Percentiles rank a stretch among this genome's conserved stretches.
Evolutionary conservation across 148 eudicot species (phyloP).

Genomic region (Simmondsia chinensis): DNA sequence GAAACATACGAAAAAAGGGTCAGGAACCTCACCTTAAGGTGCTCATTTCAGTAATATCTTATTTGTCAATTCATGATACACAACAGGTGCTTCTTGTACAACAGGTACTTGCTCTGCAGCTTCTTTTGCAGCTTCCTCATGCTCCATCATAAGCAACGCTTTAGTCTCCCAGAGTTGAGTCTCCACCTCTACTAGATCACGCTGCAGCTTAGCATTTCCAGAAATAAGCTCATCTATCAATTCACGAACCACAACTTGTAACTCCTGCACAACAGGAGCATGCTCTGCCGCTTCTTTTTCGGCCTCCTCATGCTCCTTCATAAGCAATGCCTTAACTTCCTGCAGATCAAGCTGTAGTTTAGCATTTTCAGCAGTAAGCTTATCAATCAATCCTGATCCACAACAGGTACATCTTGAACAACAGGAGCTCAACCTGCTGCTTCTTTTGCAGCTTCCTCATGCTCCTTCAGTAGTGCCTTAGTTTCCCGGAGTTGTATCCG

Average conservation of each 20-base stretch:
- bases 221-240: no score
- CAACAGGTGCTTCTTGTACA: conserved; percentile 35
- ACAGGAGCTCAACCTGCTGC: conserved; percentile 28
- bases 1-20: no score
- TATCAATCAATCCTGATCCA: conserved; percentile 36
- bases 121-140: conserved; percentile 34
- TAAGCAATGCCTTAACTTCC: no score
- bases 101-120: conserved; percentile 29
- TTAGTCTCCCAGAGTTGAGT: conserved; percentile 48
- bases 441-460: conserved; percentile 34
- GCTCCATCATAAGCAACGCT: conserved; percentile 51
- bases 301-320: no score
- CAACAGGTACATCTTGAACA: conserved; percentile 35
- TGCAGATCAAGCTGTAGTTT: no score
- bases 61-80: conserved; percentile 35
- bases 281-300: no score
- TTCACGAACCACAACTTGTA: no score
- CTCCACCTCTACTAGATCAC: conserved; percentile 59
- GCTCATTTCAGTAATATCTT: conserved; percentile 58
- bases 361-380: conserved; percentile 55
- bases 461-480: conserved; percentile 51
- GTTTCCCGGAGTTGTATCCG: conserved; percentile 46
- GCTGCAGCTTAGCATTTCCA: no score
- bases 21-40: conserved; percentile 64
- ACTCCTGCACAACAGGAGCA: no score